Evolutionary conservation across 1,139 yeast species (phyloP).

Genomic region (Diutina ranongensis): DNA sequence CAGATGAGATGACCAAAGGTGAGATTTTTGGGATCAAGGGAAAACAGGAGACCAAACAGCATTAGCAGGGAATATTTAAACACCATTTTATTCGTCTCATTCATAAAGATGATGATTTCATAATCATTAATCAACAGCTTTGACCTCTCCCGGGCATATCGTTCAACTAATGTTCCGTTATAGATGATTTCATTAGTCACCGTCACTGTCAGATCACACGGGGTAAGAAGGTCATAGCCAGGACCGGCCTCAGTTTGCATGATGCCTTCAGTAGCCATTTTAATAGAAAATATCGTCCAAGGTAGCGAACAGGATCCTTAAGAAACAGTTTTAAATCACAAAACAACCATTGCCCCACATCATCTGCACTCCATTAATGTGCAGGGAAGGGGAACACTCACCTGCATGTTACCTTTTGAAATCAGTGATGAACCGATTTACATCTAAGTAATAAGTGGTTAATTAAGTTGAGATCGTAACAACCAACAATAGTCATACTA

Average conservation of each 20-base stretch:
- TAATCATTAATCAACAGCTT: not conserved
- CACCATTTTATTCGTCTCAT: not conserved
- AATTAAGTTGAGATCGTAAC: too few species aligned
- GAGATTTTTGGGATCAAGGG: not conserved
- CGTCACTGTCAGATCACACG: slow-evolving; percentile 5
- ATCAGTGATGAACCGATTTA: too few species aligned
- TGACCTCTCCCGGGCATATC: not conserved
- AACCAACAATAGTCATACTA: too few species aligned
- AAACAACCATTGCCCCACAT: not conserved
- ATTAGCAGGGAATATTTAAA: not conserved
- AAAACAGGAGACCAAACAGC: not conserved
- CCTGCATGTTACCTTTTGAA: too few species aligned
- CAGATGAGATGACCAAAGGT: slow-evolving; percentile 2
- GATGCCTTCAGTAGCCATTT: not conserved
- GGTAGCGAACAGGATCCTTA: too few species aligned
- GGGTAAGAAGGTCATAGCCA: not conserved
- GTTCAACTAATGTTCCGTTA: slow-evolving; percentile 3
- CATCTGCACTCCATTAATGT: not conserved
- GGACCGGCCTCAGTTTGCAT: not conserved
- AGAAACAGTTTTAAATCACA: too few species aligned
- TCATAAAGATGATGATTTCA: not conserved
- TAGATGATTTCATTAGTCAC: slow-evolving; percentile 4
- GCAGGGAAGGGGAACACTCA: too few species aligned
- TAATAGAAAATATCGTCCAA: too few species aligned
- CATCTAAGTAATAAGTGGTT: too few species aligned